phyloP scores from a whole-genome alignment of 257 asterid genomes.

The Handroanthus guayacan region DNA sequence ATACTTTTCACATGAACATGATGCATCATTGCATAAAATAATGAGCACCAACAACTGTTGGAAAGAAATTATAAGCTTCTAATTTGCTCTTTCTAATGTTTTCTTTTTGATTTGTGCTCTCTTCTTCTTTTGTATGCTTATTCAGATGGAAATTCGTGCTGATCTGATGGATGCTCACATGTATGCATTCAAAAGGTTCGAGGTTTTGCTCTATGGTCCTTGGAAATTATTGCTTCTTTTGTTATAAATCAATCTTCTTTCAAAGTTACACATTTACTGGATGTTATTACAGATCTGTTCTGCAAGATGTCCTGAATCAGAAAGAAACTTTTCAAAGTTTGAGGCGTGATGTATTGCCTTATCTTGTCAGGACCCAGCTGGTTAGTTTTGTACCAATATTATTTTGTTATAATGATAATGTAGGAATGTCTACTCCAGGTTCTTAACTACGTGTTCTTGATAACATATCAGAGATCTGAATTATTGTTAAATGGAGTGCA shows the following conservation, averaged over 20 bases:
- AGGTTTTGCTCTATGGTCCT: slow-evolving; percentile 40
- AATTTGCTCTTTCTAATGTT: slow-evolving; percentile 15
- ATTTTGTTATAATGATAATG: background rate
- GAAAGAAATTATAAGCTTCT: slow-evolving; percentile 19
- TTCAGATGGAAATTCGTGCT: slow-evolving; percentile 91
- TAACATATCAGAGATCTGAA: slow-evolving; percentile 77
- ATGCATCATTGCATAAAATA: slow-evolving; percentile 8
- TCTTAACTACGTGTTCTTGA: slow-evolving; percentile 40
- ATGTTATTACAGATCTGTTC: slow-evolving; percentile 61
- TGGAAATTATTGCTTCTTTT: slow-evolving; percentile 31
- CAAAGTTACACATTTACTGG: slow-evolving; percentile 25
- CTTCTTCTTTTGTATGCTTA: slow-evolving; percentile 32
- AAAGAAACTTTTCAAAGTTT: slow-evolving; percentile 81
- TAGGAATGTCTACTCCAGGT: background rate
- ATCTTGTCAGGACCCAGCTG: slow-evolving; percentile 92
- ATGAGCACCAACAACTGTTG: background rate
- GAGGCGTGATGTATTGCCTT: slow-evolving; percentile 92
- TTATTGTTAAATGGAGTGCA: slow-evolving; percentile 65
- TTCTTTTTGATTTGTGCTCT: slow-evolving; percentile 10
- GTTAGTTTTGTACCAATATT: slow-evolving; percentile 56
- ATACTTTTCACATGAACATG: background rate
- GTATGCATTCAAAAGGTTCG: slow-evolving; percentile 98
- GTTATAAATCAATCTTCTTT: slow-evolving; percentile 29
- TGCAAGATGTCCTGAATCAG: slow-evolving; percentile 84
- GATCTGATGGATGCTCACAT: slow-evolving; percentile 99